These are phyloP conservation scores for Phaffomyces thermotolerans DNA, from an alignment of 805 yeast genomes.

Conservation along the genomic window DNA sequence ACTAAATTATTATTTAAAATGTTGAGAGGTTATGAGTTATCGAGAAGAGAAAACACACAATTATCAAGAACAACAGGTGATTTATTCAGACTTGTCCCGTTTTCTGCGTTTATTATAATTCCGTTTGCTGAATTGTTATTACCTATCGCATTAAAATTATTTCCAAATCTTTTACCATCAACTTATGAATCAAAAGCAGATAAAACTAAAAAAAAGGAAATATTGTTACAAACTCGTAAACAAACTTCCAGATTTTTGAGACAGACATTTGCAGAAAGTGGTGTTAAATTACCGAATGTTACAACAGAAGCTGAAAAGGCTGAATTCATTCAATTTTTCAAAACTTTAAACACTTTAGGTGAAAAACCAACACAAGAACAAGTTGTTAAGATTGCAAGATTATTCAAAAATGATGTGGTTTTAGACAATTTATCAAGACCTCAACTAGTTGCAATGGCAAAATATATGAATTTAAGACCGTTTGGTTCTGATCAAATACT, in stretches of 20 bases:
- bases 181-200: conserved; percentile 71
- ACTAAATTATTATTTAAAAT: conserved; percentile 72
- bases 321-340: conserved; percentile 74
- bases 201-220: conserved; percentile 48
- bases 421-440: conserved; percentile 89
- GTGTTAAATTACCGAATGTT: conserved; percentile 59
- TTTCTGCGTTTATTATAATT: conserved; percentile 79
- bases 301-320: conserved; percentile 65
- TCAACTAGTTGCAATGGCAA: conserved; percentile 86
- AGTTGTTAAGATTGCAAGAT: conserved; percentile 73
- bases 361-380: conserved; percentile 61
- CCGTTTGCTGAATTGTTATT: conserved; percentile 92
- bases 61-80: conserved; percentile 82
- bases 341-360: conserved; percentile 56
- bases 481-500: conserved; percentile 89
- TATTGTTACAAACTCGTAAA: conserved; percentile 54
- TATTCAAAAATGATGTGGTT: conserved; percentile 89
- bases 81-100: conserved; percentile 83
- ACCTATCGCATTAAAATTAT: conserved; percentile 84
- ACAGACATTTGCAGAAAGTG: conserved; percentile 59
- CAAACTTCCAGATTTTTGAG: conserved; percentile 56
- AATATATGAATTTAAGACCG: conserved; percentile 84
- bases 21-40: conserved; percentile 84
- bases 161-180: conserved; percentile 91
- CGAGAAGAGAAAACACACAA: conserved; percentile 86